Base-by-base conservation (phyloP, 768 basidiomycete species). In the Naganishia antarctica region DNA sequence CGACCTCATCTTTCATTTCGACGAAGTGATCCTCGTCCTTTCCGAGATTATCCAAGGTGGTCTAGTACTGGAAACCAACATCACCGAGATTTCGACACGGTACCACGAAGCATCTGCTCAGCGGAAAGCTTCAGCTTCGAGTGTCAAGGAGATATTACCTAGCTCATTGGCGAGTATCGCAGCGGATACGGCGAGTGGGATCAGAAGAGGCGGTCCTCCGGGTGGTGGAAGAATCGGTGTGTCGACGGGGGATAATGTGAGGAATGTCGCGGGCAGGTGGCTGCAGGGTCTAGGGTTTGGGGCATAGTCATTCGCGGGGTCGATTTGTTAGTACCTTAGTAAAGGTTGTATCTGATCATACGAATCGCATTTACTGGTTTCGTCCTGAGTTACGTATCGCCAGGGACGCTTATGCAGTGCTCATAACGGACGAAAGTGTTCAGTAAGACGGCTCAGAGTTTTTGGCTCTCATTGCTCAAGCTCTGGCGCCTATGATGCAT, bases 1-100 rank as follows among this genome's bases (percentile, higher is more conserved):
- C 47, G 96, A 99, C 77, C 83, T 99, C 13, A 93, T 99, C 57
- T 99, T 98, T 77, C 93, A 97, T 76, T 99, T 97, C 72, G 96
- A 98, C 76, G 92, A 98, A 82, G 93, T 89, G 3, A 93, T 98
- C 72, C 89, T 94, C 69, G 91, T 97, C 60, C 83, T 99, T 48
- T 82, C 87, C n/a, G 96, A 98, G 78, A 86, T 98, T 59, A 90
- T 99, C 26, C 93, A 97, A 79, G 94, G 92, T 16, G 96, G 96
- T 5, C 82, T 98, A 40, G 96, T 98, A 9, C 81, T 98, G 45
- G 96, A 99, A 77, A 99, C 94, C 18, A 77, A 77, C 51, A 74
- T 77, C 65, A 72, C 72, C 60, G 76, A 77, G 63, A 77, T 77
- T 4, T 69, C 73, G 45, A 63, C 68, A 13, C 72, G 74, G 65